phyloP scores from a whole-genome alignment of 169 alveolate genomes.

The Babesia divergens region DNA sequence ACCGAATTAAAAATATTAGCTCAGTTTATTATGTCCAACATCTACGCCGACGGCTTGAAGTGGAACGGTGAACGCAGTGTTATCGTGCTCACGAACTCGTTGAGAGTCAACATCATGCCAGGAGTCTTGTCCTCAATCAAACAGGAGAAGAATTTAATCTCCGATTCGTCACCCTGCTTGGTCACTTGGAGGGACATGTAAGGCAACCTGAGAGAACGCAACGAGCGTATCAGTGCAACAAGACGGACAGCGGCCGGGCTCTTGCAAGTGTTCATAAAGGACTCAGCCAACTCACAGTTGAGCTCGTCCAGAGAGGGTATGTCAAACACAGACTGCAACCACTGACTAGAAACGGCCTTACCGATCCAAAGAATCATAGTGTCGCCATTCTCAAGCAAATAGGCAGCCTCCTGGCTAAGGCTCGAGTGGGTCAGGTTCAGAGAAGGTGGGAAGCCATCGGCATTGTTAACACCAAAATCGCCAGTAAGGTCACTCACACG shows the following conservation, averaged over 20 bases:
- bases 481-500: conserved; percentile 66
- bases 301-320: conserved; percentile 75
- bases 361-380: conserved; percentile 86
- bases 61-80: conserved; percentile 39
- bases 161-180: conserved; percentile 80
- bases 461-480: conserved; percentile 41
- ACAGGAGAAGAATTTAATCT: conserved; percentile 68
- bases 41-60: conserved; percentile 4
- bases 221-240: conserved; percentile 62
- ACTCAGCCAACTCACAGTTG: conserved; percentile 80
- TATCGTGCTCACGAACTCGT: conserved; percentile 67
- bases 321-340: conserved; percentile 79
- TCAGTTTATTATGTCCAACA: not conserved
- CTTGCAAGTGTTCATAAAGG: conserved; percentile 64
- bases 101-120: conserved; percentile 76
- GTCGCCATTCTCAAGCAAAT: conserved; percentile 86
- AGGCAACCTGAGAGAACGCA: conserved; percentile 68
- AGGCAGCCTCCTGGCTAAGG: conserved; percentile 84
- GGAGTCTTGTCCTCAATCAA: conserved; percentile 75
- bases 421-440: conserved; percentile 78
- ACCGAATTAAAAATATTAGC: conserved; percentile 2
- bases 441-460: conserved; percentile 38
- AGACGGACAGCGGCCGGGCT: conserved; percentile 73
- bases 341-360: conserved; percentile 75
- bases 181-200: conserved; percentile 72